Evolutionary conservation across 1,284 basidiomycete genomes (phyloP).

Genomic region (Amylostereum areolatum): DNA sequence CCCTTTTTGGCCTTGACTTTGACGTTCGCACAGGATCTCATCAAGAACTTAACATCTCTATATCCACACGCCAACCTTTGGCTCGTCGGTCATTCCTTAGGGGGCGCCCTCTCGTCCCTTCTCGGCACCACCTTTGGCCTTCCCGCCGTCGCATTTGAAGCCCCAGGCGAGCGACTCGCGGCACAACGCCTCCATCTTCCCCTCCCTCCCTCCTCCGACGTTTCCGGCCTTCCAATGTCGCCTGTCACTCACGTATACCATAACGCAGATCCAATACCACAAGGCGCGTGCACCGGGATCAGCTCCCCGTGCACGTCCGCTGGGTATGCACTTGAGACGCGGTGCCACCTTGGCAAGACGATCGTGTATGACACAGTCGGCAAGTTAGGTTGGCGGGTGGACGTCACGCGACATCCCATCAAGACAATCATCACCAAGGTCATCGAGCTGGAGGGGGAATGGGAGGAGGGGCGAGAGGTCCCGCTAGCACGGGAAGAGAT

Average conservation of each 20-base stretch:
- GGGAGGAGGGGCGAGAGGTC: slow-evolving; percentile 30
- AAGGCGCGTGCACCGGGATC: slow-evolving; percentile 69
- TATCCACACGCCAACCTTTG: slow-evolving; percentile 88
- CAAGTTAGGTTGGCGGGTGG: slow-evolving; percentile 76
- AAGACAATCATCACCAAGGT: slow-evolving; percentile 69
- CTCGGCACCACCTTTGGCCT: slow-evolving; percentile 92
- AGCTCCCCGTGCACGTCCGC: slow-evolving; percentile 57
- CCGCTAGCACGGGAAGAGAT: slow-evolving; percentile 27
- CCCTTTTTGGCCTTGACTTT: not conserved
- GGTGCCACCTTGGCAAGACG: slow-evolving; percentile 60
- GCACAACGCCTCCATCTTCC: slow-evolving; percentile 84
- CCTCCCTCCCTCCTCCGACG: slow-evolving; percentile 40
- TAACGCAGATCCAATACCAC: slow-evolving; percentile 77
- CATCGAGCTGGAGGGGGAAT: slow-evolving; percentile 55
- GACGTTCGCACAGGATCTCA: slow-evolving; percentile 45
- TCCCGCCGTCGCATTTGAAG: slow-evolving; percentile 89
- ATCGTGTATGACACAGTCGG: slow-evolving; percentile 87
- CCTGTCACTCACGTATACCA: slow-evolving; percentile 75
- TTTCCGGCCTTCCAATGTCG: slow-evolving; percentile 31
- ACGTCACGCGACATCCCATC: slow-evolving; percentile 77
- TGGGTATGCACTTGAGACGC: slow-evolving; percentile 70
- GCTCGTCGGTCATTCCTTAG: slow-evolving; percentile 87
- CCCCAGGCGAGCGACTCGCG: slow-evolving; percentile 87
- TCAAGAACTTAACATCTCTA: slow-evolving; percentile 75
- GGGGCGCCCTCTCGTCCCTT: slow-evolving; percentile 83